phyloP scores from a whole-genome alignment of 2,329 filamentous ascomycete species.

The Chaetothyriales sp. region DNA sequence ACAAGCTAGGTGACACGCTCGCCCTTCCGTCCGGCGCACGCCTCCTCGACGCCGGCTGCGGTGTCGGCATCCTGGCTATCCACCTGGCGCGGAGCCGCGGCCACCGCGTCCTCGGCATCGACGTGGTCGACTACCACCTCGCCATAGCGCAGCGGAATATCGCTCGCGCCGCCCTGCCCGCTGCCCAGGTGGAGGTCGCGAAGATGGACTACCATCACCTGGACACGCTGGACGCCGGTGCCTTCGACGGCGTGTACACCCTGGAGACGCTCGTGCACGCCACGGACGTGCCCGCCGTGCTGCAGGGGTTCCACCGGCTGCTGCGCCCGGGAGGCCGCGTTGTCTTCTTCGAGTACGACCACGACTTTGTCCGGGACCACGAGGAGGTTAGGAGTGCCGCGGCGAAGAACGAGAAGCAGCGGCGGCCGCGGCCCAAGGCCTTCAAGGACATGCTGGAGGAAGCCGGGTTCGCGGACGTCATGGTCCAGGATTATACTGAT shows the following conservation, averaged over 20 bases:
- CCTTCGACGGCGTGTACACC: conserved; percentile 39
- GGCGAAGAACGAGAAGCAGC: conserved; percentile 25
- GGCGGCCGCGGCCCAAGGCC: conserved; percentile 21
- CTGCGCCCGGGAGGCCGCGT: conserved; percentile 35
- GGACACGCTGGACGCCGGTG: conserved; percentile 23
- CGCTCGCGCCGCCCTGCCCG: conserved; percentile 19
- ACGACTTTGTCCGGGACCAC: conserved; percentile 20
- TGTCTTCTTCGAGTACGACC: conserved; percentile 35
- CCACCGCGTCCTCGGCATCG: conserved; percentile 32
- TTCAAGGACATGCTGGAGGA: conserved; percentile 23
- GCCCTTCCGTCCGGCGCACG: conserved; percentile 25
- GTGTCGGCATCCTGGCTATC: conserved; percentile 36
- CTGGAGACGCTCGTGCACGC: conserved; percentile 44
- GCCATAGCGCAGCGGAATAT: conserved; percentile 30
- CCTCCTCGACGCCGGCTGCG: conserved; percentile 40
- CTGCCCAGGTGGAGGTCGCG: conserved; percentile 25
- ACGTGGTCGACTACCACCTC: conserved; percentile 36
- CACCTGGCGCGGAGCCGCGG: conserved; percentile 29
- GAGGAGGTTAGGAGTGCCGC: conserved; percentile 19
- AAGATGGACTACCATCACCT: conserved; percentile 40
- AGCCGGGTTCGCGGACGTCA: conserved; percentile 32
- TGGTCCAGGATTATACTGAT: conserved; percentile 30
- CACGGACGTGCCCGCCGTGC: conserved; percentile 30
- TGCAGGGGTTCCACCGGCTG: conserved; percentile 34
- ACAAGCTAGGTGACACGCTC: conserved; percentile 29